These are phyloP conservation scores for Beauveria sp. DNA, from an alignment of 2,329 filamentous ascomycete genomes.

Conservation along the genomic window DNA sequence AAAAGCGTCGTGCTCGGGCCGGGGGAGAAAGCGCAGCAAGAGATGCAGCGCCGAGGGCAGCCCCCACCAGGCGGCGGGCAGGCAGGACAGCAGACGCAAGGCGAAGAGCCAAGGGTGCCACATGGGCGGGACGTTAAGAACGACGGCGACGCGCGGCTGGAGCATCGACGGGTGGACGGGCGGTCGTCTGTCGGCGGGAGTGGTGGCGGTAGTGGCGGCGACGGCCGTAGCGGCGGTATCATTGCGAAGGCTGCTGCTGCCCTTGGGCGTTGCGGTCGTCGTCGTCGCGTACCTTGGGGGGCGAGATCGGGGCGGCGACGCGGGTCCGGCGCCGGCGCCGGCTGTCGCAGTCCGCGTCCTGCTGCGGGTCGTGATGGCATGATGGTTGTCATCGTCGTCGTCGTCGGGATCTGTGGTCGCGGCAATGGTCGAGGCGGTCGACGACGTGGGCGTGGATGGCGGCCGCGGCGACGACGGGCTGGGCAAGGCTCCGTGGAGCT, in stretches of 20 bases:
- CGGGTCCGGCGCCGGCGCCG: neutral
- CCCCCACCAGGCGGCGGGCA: constrained; percentile 66
- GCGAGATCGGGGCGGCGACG: neutral
- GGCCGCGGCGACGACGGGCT: constrained; percentile 7
- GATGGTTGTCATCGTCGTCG: neutral
- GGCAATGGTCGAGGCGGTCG: neutral
- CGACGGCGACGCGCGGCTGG: constrained; percentile 71
- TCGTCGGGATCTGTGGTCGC: neutral
- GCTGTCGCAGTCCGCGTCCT: neutral
- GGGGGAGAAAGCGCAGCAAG: constrained; percentile 52
- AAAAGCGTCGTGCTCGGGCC: constrained; percentile 20
- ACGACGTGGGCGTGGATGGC: neutral
- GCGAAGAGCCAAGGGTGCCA: constrained; percentile 70
- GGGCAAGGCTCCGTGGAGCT: constrained; percentile 8
- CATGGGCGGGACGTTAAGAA: constrained; percentile 62
- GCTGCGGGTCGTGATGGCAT: neutral
- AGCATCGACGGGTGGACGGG: constrained; percentile 38
- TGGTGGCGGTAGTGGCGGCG: neutral
- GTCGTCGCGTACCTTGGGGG: neutral
- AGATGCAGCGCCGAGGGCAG: constrained; percentile 61
- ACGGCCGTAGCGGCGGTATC: neutral
- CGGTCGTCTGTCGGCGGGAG: neutral
- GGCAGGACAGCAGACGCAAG: constrained; percentile 64
- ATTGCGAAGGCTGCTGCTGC: neutral
- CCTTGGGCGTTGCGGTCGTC: neutral